Conservation (phyloP, 1,139 yeast genomes). For the Kodamaea plutei region DNA sequence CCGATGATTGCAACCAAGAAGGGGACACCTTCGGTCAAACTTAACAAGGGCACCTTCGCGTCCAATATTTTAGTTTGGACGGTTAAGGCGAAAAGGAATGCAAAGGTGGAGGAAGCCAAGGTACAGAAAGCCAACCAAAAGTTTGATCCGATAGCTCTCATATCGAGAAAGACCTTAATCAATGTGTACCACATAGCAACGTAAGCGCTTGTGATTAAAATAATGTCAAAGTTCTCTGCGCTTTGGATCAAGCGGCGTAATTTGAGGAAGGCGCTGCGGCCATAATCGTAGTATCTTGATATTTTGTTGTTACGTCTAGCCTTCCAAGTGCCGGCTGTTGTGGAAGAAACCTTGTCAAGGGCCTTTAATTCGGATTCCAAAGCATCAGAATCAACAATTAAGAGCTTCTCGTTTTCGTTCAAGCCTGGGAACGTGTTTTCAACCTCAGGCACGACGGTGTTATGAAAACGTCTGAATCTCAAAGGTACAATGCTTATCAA, state of each 20-base stretch:
- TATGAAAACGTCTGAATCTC: slow-evolving; percentile 45
- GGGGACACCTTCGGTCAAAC: slow-evolving; percentile 89
- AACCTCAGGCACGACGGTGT: slow-evolving; percentile 30
- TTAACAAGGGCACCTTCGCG: slow-evolving; percentile 62
- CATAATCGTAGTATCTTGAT: slow-evolving; percentile 62
- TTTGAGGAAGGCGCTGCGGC: slow-evolving; percentile 41
- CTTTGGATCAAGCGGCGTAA: slow-evolving; percentile 55
- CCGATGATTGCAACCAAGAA: slow-evolving; percentile 92
- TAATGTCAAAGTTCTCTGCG: slow-evolving; percentile 86
- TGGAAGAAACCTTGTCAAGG: slow-evolving; percentile 28
- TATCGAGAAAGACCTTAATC: slow-evolving; percentile 69
- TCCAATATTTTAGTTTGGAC: slow-evolving; percentile 55
- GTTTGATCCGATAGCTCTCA: slow-evolving; percentile 78
- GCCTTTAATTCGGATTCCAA: slow-evolving; percentile 30
- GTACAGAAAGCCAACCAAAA: slow-evolving; percentile 90
- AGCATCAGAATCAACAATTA: slow-evolving; percentile 39
- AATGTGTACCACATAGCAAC: slow-evolving; percentile 88
- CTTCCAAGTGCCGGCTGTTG: slow-evolving; percentile 59
- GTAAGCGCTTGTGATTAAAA: slow-evolving; percentile 77
- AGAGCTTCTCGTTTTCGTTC: slow-evolving; percentile 33
- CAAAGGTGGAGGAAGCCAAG: slow-evolving; percentile 75
- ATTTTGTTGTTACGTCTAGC: slow-evolving; percentile 62
- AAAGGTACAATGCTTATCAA: slow-evolving; percentile 53
- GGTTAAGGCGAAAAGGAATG: slow-evolving; percentile 78
- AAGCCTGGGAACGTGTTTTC: slow-evolving; percentile 30